Evolutionary conservation across 1,139 yeast genomes (phyloP), one percentile per base, ranked within the genome.

Genomic region (Geotrichum reessii): DNA sequence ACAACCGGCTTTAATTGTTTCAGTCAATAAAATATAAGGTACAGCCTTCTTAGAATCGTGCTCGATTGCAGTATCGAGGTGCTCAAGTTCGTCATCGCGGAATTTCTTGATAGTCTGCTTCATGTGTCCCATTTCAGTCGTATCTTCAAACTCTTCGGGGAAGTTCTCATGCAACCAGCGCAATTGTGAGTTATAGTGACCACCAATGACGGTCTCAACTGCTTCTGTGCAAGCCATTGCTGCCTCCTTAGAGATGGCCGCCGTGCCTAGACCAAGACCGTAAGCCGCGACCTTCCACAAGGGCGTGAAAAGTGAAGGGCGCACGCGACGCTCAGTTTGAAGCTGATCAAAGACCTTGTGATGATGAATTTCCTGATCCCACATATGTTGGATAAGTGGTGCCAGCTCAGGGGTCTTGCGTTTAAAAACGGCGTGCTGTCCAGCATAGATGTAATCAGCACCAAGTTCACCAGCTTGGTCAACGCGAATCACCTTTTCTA

Each of bases 151-250:
- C 3, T 78, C 75, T 3, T 81, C 78, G 2, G 73, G 72, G 62
- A 71, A 69, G 46, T 67, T 63, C 62, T 72, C 63, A 63, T 69
- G 68, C 61, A 93, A 76, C 58, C 86, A 84, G 58, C 99, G 77
- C 63, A 93, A 76, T 72, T 93, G 99, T 63, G 86, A 85, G 69
- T 95, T 93, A 74, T 93, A 93, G 71, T 93, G 99, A 0, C 89
- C 88, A 1, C 99, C 99, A 72, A 93, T 95, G 1, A 95, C 98
- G 0, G 99, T 95, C 73, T 93, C 99, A 0, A 93, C 99, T 0
- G 99, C 99, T 62, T 92, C 98, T 0, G 99, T 93, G 70, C 99
- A 95, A 0, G 99, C 99, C 99, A 93, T 93, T 1, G 99, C 99
- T 1, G 97, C 97, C 70, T 93, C 97, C 68, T 90, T 89, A 28